These are phyloP conservation scores for Xylaria arbuscula DNA, from an alignment of 2,329 filamentous ascomycete species.

Conservation along the genomic window DNA sequence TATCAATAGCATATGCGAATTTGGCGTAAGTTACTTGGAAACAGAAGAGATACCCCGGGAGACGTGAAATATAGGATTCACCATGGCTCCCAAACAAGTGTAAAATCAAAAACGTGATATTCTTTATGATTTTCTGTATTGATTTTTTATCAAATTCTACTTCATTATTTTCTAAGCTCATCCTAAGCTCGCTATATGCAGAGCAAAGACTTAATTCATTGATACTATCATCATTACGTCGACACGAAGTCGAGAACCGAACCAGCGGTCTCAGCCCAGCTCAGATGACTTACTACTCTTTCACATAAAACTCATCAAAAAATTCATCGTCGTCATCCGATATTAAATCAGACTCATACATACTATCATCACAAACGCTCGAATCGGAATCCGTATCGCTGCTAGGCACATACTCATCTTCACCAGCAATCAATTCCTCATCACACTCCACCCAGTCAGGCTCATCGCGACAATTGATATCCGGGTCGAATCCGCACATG, in stretches of 20 bases:
- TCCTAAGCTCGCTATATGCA: too few relatives aligned
- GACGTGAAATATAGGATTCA: slow-evolving; percentile 10
- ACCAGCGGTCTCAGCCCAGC: background rate
- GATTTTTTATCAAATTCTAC: too few relatives aligned
- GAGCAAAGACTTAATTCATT: too few relatives aligned
- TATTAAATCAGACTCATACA: background rate
- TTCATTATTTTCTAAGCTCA: background rate
- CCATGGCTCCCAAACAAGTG: background rate
- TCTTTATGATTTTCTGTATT: background rate
- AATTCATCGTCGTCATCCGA: background rate
- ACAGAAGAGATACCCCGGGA: slow-evolving; percentile 17
- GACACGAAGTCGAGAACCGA: background rate
- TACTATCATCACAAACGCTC: slow-evolving; percentile 43
- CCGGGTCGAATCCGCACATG: background rate
- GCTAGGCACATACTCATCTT: background rate
- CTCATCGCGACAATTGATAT: background rate
- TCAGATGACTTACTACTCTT: too few relatives aligned
- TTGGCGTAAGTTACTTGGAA: slow-evolving; percentile 3
- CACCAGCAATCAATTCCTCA: background rate
- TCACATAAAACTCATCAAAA: background rate
- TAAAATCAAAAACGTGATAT: background rate
- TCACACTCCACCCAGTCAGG: background rate
- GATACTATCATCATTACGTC: too few relatives aligned
- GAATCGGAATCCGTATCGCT: background rate
- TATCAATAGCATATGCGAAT: background rate